phyloP scores from a whole-genome alignment of 2,329 filamentous ascomycete genomes.

The Periconia sp. region DNA sequence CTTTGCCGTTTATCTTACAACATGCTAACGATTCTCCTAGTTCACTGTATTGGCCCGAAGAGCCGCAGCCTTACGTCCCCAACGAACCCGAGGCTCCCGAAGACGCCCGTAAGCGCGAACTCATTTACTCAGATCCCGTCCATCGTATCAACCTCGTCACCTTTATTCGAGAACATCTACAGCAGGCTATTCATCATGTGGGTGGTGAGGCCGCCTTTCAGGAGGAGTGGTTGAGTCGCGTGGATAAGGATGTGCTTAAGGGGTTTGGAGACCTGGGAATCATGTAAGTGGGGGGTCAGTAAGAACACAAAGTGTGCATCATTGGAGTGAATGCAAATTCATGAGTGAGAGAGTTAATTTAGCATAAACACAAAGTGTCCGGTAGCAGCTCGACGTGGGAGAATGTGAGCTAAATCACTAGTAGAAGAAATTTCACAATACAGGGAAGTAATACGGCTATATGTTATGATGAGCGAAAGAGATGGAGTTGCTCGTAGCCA shows the following conservation, averaged over 20 bases:
- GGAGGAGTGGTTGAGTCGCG: slow-evolving; percentile 72
- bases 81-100: slow-evolving; percentile 51
- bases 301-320: no score
- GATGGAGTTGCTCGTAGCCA: no score
- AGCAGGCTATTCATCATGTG: slow-evolving; percentile 61
- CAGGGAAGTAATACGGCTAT: no score
- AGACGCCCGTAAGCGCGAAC: slow-evolving; percentile 54
- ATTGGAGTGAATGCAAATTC: no score
- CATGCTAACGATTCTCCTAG: no score
- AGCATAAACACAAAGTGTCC: no score
- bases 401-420: no score
- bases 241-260: slow-evolving; percentile 73
- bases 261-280: slow-evolving; percentile 60
- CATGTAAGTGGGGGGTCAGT: slow-evolving; percentile 46
- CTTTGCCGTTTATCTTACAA: not conserved
- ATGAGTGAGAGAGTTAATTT: no score
- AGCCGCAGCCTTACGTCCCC: slow-evolving; percentile 29
- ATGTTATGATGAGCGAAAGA: no score
- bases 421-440: no score
- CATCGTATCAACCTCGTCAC: slow-evolving; percentile 68
- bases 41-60: slow-evolving; percentile 49
- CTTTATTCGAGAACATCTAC: slow-evolving; percentile 69
- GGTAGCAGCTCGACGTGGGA: no score
- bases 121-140: slow-evolving; percentile 68
- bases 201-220: slow-evolving; percentile 73